Percentiles rank a stretch among this genome's conserved stretches.
phyloP scores from a whole-genome alignment of 805 yeast genomes.

The Lipomyces starkeyi region DNA sequence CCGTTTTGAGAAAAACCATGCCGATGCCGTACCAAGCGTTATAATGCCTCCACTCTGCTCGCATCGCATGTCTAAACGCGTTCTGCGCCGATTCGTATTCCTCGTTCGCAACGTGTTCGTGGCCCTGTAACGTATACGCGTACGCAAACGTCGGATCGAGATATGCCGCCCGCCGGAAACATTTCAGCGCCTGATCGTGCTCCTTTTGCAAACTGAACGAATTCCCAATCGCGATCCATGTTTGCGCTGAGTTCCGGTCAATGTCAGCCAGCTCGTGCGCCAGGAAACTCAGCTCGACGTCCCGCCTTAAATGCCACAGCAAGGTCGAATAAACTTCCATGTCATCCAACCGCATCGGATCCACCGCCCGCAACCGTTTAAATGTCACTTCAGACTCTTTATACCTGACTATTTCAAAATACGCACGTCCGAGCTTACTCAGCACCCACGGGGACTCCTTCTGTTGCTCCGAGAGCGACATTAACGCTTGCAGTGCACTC shows the following conservation, averaged over 20 bases:
- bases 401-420: slow-evolving; percentile 87
- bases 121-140: slow-evolving; percentile 92
- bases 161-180: slow-evolving; percentile 79
- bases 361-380: slow-evolving; percentile 64
- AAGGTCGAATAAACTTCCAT: slow-evolving; percentile 92
- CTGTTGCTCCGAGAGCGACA: slow-evolving; percentile 66
- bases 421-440: slow-evolving; percentile 76
- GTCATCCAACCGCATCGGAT: slow-evolving; percentile 79
- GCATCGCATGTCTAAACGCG: slow-evolving; percentile 77
- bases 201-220: slow-evolving; percentile 81
- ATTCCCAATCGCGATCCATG: slow-evolving; percentile 94
- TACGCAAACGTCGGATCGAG: slow-evolving; percentile 75
- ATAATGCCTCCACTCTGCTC: slow-evolving; percentile 81
- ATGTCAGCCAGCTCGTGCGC: slow-evolving; percentile 79
- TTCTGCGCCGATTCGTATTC: slow-evolving; percentile 88
- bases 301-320: slow-evolving; percentile 89
- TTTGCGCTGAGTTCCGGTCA: slow-evolving; percentile 70
- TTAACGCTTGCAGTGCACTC: slow-evolving; percentile 74
- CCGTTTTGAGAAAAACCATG: slow-evolving; percentile 86
- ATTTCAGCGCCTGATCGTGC: slow-evolving; percentile 85
- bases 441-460: slow-evolving; percentile 83
- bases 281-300: slow-evolving; percentile 75
- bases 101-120: slow-evolving; percentile 86
- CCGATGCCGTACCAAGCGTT: slow-evolving; percentile 97
- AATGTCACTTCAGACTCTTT: slow-evolving; percentile 73